Evolutionary conservation across 2,329 filamentous ascomycete species (phyloP).

Genomic region (Elsinoe australis): DNA sequence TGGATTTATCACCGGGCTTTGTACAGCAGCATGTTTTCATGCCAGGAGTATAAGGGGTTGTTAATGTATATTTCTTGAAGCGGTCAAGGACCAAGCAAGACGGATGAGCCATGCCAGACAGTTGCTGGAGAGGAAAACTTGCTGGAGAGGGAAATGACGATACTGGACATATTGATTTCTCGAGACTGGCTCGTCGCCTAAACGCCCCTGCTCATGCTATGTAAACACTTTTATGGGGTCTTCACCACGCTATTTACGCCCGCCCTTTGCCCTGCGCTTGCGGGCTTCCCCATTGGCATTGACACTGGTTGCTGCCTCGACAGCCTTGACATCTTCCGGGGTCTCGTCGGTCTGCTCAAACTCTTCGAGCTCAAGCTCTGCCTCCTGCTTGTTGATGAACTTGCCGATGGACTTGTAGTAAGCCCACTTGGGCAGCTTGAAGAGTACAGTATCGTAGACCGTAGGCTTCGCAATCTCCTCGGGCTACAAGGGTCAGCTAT

Average conservation of each 20-base stretch:
- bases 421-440: conserved; percentile 67
- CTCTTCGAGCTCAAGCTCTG: conserved; percentile 30
- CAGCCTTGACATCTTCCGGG: conserved; percentile 26
- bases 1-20: no score
- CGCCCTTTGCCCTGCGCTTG: conserved; percentile 31
- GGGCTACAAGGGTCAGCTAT: conserved; percentile 45
- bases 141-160: no score
- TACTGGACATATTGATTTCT: no score
- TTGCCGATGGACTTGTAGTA: conserved; percentile 48
- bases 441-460: conserved; percentile 72
- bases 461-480: conserved; percentile 72
- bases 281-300: conserved; percentile 42
- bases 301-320: conserved; percentile 36
- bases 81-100: no score
- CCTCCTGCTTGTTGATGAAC: conserved; percentile 31
- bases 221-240: neutral
- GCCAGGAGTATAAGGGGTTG: no score
- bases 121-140: no score
- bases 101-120: no score
- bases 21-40: no score
- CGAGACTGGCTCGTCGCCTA: neutral
- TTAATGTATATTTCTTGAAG: no score
- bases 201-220: no score
- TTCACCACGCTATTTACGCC: conserved; percentile 17
- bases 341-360: conserved; percentile 33